Percentiles rank a stretch among this genome's conserved stretches.
Conservation (phyloP, 371 early-diverging fungal species). For the Saksenaea oblongispora region DNA sequence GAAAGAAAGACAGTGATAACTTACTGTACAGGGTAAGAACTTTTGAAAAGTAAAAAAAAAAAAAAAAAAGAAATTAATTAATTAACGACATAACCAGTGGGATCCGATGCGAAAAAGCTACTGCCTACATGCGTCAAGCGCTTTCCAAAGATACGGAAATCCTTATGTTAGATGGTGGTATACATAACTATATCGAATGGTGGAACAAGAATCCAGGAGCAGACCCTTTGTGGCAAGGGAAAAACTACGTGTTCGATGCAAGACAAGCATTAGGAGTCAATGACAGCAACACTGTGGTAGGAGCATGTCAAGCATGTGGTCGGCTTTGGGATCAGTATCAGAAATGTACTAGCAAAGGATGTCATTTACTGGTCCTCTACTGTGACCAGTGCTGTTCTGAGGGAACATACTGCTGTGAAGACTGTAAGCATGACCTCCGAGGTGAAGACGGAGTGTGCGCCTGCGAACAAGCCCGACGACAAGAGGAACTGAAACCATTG, state of each 20-base stretch:
- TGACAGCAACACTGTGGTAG: slow-evolving; percentile 8
- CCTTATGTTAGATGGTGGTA: slow-evolving; percentile 75
- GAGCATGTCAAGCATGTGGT: slow-evolving; percentile 37
- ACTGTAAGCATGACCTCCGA: slow-evolving; percentile 19
- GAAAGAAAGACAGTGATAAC: slow-evolving; percentile 61
- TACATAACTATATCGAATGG: slow-evolving; percentile 79
- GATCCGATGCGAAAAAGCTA: slow-evolving; percentile 67
- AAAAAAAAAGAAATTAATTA: neutral
- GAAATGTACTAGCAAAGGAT: slow-evolving; percentile 35
- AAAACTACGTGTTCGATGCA: slow-evolving; percentile 78
- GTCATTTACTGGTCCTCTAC: slow-evolving; percentile 40
- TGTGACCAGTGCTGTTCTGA: slow-evolving; percentile 29
- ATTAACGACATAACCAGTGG: slow-evolving; percentile 19
- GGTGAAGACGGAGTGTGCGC: slow-evolving; percentile 29
- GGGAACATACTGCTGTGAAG: slow-evolving; percentile 32
- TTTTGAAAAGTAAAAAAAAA: neutral
- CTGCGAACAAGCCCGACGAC: slow-evolving; percentile 36
- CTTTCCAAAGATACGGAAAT: slow-evolving; percentile 45
- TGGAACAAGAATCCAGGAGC: slow-evolving; percentile 32
- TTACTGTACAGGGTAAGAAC: slow-evolving; percentile 72
- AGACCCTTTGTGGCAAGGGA: slow-evolving; percentile 57
- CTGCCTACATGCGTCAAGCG: slow-evolving; percentile 58
- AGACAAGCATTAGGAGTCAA: slow-evolving; percentile 49
- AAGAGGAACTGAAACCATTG: slow-evolving; percentile 30
- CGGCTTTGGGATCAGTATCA: slow-evolving; percentile 41